Percentiles rank a stretch among this genome's conserved stretches.
These are phyloP conservation scores for Lenwebbia sp. DNA, from an alignment of 345 rosid genomes.

Conservation along the genomic window DNA sequence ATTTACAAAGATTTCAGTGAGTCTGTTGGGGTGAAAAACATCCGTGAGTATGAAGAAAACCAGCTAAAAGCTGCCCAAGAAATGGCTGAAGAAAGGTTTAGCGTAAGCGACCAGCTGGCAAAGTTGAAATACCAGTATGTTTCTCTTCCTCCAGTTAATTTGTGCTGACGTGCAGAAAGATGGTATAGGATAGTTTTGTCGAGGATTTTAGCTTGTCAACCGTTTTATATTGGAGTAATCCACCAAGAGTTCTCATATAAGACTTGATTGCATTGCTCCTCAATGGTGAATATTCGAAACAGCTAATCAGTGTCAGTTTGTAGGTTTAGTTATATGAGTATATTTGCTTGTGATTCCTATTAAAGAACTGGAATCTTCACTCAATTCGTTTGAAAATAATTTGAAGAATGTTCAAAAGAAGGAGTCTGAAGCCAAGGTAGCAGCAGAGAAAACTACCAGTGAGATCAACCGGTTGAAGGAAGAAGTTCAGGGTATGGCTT, in stretches of 20 bases:
- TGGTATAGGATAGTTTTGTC: background rate
- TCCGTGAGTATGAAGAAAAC: conserved; percentile 94
- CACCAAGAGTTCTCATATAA: background rate
- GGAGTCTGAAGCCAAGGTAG: conserved; percentile 55
- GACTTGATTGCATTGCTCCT: background rate
- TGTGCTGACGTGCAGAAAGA: background rate
- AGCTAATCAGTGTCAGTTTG: background rate
- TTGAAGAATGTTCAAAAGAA: conserved; percentile 42
- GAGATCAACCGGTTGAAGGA: conserved; percentile 70
- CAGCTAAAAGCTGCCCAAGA: conserved; percentile 84
- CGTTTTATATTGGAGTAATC: background rate
- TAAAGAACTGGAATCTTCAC: conserved; percentile 68
- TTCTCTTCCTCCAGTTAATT: background rate
- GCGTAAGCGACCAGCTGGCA: conserved; percentile 80
- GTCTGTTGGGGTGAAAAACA: conserved; percentile 77
- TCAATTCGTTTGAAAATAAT: conserved; percentile 53
- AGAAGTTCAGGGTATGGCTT: conserved; percentile 57
- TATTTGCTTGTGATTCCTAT: conserved; percentile 7
- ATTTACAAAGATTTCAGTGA: conserved; percentile 70
- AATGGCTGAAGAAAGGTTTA: conserved; percentile 88
- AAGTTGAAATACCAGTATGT: conserved; percentile 97
- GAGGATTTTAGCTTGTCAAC: background rate
- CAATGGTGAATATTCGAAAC: background rate
- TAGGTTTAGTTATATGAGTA: background rate
- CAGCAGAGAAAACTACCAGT: conserved; percentile 41